A percentile compares a stretch with the other conserved stretches of the same genome.
Evolutionary conservation across 305 asterid genomes (phyloP).

Genomic region (Fraxinus velutina): DNA sequence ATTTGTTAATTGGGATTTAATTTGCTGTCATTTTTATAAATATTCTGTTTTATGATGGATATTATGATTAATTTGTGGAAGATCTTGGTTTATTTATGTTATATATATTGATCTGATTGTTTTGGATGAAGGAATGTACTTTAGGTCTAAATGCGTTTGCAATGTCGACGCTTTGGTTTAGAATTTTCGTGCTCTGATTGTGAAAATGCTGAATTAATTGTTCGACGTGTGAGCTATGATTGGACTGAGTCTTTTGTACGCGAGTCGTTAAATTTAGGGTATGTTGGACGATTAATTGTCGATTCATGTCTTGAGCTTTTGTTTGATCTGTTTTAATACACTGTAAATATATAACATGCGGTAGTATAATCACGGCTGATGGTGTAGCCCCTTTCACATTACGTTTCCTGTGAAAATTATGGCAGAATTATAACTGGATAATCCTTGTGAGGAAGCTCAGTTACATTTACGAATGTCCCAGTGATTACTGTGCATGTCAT

Average conservation of each 20-base stretch:
- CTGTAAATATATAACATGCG: not conserved
- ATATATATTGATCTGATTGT: constrained; percentile 30
- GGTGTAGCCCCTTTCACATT: not conserved
- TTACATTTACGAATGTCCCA: not conserved
- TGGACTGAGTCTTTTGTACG: not conserved
- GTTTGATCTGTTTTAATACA: not conserved
- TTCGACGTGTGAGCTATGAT: not conserved
- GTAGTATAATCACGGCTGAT: not conserved
- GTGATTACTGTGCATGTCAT: constrained; percentile 1
- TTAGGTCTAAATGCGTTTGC: constrained; percentile 1
- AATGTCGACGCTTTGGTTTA: constrained; percentile 18
- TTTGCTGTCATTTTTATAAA: not conserved
- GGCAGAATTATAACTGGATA: not conserved
- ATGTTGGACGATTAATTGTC: not conserved
- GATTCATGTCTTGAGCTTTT: not conserved
- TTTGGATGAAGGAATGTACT: constrained; percentile 3
- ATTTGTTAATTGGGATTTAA: not conserved
- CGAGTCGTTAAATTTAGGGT: not conserved
- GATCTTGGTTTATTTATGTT: constrained; percentile 10
- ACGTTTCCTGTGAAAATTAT: not conserved
- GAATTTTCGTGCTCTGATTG: not conserved
- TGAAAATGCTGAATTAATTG: constrained; percentile 13
- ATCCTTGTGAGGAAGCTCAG: not conserved
- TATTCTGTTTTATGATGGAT: not conserved
- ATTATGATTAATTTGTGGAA: not conserved